Evolutionary conservation across 1,284 basidiomycete genomes (phyloP).

Genomic region (Rhodotorula sp.): DNA sequence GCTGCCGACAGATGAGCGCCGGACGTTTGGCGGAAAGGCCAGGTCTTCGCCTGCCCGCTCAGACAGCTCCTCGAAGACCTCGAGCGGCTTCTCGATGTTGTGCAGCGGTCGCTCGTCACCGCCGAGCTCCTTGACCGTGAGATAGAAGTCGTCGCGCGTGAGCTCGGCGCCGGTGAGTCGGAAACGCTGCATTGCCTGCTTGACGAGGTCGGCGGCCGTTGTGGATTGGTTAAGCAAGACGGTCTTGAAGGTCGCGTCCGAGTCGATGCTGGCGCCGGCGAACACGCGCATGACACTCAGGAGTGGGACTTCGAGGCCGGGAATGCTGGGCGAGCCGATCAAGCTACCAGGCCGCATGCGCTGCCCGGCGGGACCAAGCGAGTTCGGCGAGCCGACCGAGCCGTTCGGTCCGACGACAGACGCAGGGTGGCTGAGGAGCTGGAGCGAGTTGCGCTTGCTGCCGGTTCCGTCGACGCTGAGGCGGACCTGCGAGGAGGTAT

Average conservation of each 20-base stretch:
- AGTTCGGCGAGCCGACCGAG: slow-evolving; percentile 6
- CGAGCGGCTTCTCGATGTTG: slow-evolving; percentile 73
- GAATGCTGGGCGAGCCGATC: slow-evolving; percentile 51
- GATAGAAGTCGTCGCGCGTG: slow-evolving; percentile 70
- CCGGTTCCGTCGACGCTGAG: not conserved
- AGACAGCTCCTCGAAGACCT: slow-evolving; percentile 79
- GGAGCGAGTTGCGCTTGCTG: slow-evolving; percentile 25
- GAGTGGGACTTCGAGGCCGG: slow-evolving; percentile 62
- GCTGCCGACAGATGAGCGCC: slow-evolving; percentile 86
- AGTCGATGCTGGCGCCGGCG: slow-evolving; percentile 79
- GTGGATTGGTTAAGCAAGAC: slow-evolving; percentile 86
- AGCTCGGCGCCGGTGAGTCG: slow-evolving; percentile 57
- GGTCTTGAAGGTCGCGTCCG: slow-evolving; percentile 96
- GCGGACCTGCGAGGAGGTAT: not conserved
- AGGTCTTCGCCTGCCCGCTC: slow-evolving; percentile 53
- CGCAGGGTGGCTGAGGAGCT: slow-evolving; percentile 22
- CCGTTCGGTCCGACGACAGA: slow-evolving; percentile 11
- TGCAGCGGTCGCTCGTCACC: slow-evolving; percentile 70
- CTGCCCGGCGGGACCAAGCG: slow-evolving; percentile 23
- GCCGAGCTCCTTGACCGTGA: slow-evolving; percentile 86
- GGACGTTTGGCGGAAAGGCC: slow-evolving; percentile 68
- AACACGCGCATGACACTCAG: slow-evolving; percentile 93
- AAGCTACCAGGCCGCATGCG: slow-evolving; percentile 54
- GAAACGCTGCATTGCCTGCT: slow-evolving; percentile 92
- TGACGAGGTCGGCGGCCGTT: slow-evolving; percentile 75